Evolutionary conservation across 2,329 filamentous ascomycete species (phyloP), one percentile per base, ranked within the genome.

Genomic region (Stagonosporopsis cucurbitacearum): DNA sequence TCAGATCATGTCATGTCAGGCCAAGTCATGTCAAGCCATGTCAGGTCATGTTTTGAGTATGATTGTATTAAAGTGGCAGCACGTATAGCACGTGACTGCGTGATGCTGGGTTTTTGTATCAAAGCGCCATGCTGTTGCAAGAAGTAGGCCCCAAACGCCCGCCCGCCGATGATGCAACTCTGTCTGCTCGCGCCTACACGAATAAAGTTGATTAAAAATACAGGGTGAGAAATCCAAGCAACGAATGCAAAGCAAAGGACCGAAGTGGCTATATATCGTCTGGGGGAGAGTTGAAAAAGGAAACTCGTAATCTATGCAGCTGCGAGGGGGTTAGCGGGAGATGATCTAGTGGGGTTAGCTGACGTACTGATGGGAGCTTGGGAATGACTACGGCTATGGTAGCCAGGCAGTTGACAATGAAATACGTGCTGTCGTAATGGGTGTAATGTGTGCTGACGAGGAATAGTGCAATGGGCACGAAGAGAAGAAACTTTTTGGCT

Each of bases 371-470:
- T 66, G 95, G 95, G 66, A 99, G 81, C 80, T 99, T 99, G 36
- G 95, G 95, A 74, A 99, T 95, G 56, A 99, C 90, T 52, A 99
- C 95, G 40, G 85, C 92, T 72, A 99, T 80, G 35, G 96, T 91
- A 53, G 95, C 95, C 69, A 97, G 80, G 75, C 96, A 94, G 80
- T 99, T 99, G 80, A 99, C 95, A 69, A 90, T 92, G 74, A 99
- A 99, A 79, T 96, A 98, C 40, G 92, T 90, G 74, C 97, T 78
- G 78, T 97, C 94, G 82, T 98, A 99, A 79, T 98, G 94, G 42
- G 95, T 98, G 79, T 98, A 99, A 79, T 99, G 95, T 22, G 95
- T 99, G 84, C 94, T 98, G 69, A 98, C 83, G 52, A 99, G 84
- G 77, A 99, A 99, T 62, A 99, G 84, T 62, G 93, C 85, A 69